phyloP scores from a whole-genome alignment of 441 rosid species.

The Heliophila coronopifolia region DNA sequence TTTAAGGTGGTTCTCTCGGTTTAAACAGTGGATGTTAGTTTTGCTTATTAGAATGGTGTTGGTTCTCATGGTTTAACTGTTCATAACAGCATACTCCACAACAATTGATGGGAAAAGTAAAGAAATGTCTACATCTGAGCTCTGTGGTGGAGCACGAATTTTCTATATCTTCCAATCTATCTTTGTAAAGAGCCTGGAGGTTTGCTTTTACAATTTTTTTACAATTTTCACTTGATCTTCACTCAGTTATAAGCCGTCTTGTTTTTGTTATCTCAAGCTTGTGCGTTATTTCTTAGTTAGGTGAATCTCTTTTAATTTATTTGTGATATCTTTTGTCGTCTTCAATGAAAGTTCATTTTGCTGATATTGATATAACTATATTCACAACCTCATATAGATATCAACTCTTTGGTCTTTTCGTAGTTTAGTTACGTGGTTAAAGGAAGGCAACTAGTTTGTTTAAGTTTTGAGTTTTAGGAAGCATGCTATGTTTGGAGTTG shows the following conservation, averaged over 20 bases:
- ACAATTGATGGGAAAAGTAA: slow-evolving; percentile 62
- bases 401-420: neutral
- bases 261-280: neutral
- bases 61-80: slow-evolving; percentile 5
- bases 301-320: neutral
- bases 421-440: neutral
- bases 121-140: slow-evolving; percentile 53
- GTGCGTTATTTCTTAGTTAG: slow-evolving; percentile 5
- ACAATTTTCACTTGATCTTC: neutral
- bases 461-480: neutral
- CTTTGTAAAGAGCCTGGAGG: slow-evolving; percentile 62
- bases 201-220: slow-evolving; percentile 11
- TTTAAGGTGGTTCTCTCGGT: neutral
- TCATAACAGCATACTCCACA: slow-evolving; percentile 45
- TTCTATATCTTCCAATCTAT: slow-evolving; percentile 63
- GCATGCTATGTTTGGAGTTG: neutral
- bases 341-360: neutral
- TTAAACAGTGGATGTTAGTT: neutral
- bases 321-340: neutral
- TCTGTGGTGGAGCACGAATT: slow-evolving; percentile 73
- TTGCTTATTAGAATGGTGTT: neutral
- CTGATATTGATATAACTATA: neutral
- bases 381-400: too few relatives aligned
- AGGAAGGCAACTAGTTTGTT: neutral
- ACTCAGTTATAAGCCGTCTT: neutral